These are phyloP conservation scores for Tuctoria greenei DNA, from an alignment of 176 grass and related monocot species.

Conservation along the genomic window DNA sequence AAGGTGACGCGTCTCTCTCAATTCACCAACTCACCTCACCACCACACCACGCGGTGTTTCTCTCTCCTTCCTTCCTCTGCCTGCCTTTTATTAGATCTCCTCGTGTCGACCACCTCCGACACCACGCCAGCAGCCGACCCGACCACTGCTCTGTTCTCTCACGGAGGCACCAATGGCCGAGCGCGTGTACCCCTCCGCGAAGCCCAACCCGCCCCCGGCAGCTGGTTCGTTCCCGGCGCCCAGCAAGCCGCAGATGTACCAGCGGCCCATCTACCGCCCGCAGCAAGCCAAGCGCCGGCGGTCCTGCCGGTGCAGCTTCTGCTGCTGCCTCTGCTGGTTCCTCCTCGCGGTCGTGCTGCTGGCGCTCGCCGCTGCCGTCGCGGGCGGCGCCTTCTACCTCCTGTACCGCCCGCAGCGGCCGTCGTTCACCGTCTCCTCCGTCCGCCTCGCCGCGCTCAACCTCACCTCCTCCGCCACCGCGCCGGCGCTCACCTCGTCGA, in stretches of 20 bases:
- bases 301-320: slow-evolving; percentile 56
- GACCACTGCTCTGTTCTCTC: too few relatives aligned
- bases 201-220: slow-evolving; percentile 61
- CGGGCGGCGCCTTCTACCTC: slow-evolving; percentile 69
- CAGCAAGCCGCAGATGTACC: slow-evolving; percentile 78
- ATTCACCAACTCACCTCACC: slow-evolving; percentile 26
- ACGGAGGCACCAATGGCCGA: slow-evolving; percentile 55
- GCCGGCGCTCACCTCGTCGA: slow-evolving; percentile 49
- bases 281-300: slow-evolving; percentile 43
- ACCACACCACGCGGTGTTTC: neutral
- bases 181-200: slow-evolving; percentile 67
- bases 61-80: neutral
- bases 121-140: too few relatives aligned
- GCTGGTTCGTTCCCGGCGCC: slow-evolving; percentile 38
- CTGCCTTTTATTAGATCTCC: slow-evolving; percentile 33
- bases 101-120: neutral
- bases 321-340: slow-evolving; percentile 74
- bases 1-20: slow-evolving; percentile 60
- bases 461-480: slow-evolving; percentile 47
- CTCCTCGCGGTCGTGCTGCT: slow-evolving; percentile 53
- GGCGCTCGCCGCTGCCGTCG: slow-evolving; percentile 53
- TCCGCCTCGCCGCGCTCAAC: slow-evolving; percentile 58
- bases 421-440: slow-evolving; percentile 58
- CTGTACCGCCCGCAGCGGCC: slow-evolving; percentile 88
- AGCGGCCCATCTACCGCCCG: slow-evolving; percentile 70